phyloP scores from a whole-genome alignment of 1,284 basidiomycete species.

The Sporisorium sorghi region DNA sequence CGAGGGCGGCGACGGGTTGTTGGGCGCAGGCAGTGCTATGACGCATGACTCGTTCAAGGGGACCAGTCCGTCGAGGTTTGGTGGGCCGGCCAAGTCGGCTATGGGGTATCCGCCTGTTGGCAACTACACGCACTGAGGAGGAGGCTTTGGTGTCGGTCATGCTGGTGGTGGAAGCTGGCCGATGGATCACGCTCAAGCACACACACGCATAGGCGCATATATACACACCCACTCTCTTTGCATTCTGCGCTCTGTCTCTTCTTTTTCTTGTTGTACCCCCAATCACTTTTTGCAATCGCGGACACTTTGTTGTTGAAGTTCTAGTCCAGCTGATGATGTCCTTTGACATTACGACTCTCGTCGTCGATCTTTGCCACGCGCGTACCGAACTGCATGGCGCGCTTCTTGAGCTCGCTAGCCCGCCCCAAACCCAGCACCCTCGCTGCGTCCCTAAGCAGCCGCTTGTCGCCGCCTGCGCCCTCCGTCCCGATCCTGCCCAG shows the following conservation, averaged over 20 bases:
- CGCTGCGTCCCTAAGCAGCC: slow-evolving; percentile 75
- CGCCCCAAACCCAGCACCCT: slow-evolving; percentile 64
- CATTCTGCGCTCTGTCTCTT: background rate
- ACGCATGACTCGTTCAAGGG: slow-evolving; percentile 44
- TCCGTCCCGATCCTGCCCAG: slow-evolving; percentile 9
- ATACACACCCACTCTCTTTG: background rate
- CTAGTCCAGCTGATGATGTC: slow-evolving; percentile 53
- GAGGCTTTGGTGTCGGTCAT: no score
- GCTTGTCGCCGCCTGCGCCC: slow-evolving; percentile 82
- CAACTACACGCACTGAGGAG: slow-evolving; percentile 36
- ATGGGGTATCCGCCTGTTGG: slow-evolving; percentile 48
- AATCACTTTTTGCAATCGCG: slow-evolving; percentile 6
- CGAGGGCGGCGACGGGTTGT: slow-evolving; percentile 52
- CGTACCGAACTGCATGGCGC: slow-evolving; percentile 96
- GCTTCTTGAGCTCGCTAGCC: slow-evolving; percentile 79
- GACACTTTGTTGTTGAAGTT: slow-evolving; percentile 8
- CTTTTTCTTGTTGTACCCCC: background rate
- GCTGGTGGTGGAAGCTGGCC: no score
- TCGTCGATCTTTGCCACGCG: slow-evolving; percentile 87
- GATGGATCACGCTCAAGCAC: no score
- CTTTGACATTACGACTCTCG: slow-evolving; percentile 69
- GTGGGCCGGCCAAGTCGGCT: slow-evolving; percentile 21
- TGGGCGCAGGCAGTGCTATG: slow-evolving; percentile 40
- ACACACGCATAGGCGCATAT: no score
- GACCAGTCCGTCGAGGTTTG: slow-evolving; percentile 25